Conservation (phyloP, 257 asterid genomes). For the Plantago major region DNA sequence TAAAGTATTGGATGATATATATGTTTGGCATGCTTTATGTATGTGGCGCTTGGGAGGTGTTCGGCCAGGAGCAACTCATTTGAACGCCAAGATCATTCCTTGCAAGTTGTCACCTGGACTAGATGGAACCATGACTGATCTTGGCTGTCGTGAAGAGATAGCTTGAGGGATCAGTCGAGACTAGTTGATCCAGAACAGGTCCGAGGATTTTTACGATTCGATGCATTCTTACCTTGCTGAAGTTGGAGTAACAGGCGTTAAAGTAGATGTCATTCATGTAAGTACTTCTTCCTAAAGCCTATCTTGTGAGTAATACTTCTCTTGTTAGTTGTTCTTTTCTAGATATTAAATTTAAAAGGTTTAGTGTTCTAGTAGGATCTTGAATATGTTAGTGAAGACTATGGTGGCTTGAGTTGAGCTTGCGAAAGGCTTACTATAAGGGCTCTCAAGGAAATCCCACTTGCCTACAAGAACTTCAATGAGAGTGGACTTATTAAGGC, state of each 20-base stretch:
- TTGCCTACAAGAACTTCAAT: conserved; percentile 59
- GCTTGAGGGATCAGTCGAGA: conserved; percentile 69
- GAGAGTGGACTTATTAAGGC: conserved; percentile 62
- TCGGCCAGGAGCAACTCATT: conserved; percentile 55
- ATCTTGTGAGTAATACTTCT: background rate
- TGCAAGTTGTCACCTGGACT: conserved; percentile 63
- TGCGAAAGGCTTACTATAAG: conserved; percentile 62
- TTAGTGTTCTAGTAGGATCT: conserved; percentile 31
- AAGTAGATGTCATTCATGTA: conserved; percentile 74
- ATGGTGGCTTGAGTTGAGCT: conserved; percentile 71
- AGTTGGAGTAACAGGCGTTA: conserved; percentile 69
- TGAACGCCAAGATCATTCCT: conserved; percentile 39
- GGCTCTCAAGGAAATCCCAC: conserved; percentile 57
- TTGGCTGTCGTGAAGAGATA: conserved; percentile 68
- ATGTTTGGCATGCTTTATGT: conserved; percentile 72
- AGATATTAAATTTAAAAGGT: background rate
- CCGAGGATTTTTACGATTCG: conserved; percentile 53
- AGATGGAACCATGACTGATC: conserved; percentile 62
- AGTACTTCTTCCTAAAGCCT: conserved; percentile 5
- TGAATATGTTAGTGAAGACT: conserved; percentile 53
- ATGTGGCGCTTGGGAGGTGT: conserved; percentile 84
- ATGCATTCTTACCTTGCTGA: conserved; percentile 62
- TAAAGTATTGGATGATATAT: conserved; percentile 66
- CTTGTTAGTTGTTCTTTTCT: background rate
- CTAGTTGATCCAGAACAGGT: conserved; percentile 65